phyloP scores from a whole-genome alignment of 495 filamentous ascomycete species.

The Aspergillus taichungensis region DNA sequence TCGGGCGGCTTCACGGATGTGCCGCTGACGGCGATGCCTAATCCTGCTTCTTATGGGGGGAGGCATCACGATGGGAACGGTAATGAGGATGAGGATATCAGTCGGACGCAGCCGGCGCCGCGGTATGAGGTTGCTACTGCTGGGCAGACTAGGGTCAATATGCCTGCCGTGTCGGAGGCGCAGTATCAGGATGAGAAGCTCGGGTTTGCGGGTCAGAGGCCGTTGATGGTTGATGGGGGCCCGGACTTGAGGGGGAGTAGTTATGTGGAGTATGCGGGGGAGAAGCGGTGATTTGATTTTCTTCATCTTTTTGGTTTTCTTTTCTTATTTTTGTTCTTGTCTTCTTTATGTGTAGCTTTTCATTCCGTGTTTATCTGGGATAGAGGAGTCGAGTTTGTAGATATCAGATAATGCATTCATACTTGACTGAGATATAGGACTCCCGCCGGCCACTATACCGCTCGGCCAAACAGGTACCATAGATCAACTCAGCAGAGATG shows the following conservation, averaged over 20 bases:
- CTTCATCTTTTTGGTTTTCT: constrained; percentile 4
- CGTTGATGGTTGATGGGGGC: constrained; percentile 16
- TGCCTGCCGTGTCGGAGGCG: constrained; percentile 1
- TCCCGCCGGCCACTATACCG: too few relatives aligned
- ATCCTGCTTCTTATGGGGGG: background rate
- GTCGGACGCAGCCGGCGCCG: constrained; percentile 12
- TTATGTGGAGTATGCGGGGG: constrained; percentile 33
- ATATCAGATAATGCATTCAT: too few relatives aligned
- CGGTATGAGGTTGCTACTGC: constrained; percentile 16
- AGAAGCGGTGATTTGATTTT: constrained; percentile 15
- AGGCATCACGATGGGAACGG: too few relatives aligned
- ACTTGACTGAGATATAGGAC: too few relatives aligned
- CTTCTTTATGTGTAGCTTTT: constrained; percentile 1
- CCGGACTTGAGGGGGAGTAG: constrained; percentile 24
- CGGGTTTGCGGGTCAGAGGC: constrained; percentile 38
- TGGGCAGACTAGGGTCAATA: background rate
- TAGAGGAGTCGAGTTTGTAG: too few relatives aligned
- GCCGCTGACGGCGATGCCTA: constrained; percentile 23
- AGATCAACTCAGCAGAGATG: too few relatives aligned
- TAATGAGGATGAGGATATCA: too few relatives aligned
- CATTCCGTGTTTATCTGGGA: background rate
- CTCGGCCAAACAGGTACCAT: too few relatives aligned
- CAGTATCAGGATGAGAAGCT: constrained; percentile 33
- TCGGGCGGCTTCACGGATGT: constrained; percentile 23
- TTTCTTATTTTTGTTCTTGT: background rate